Conservation (phyloP, 1,284 basidiomycete genomes). For the Bjerkandera adusta region DNA sequence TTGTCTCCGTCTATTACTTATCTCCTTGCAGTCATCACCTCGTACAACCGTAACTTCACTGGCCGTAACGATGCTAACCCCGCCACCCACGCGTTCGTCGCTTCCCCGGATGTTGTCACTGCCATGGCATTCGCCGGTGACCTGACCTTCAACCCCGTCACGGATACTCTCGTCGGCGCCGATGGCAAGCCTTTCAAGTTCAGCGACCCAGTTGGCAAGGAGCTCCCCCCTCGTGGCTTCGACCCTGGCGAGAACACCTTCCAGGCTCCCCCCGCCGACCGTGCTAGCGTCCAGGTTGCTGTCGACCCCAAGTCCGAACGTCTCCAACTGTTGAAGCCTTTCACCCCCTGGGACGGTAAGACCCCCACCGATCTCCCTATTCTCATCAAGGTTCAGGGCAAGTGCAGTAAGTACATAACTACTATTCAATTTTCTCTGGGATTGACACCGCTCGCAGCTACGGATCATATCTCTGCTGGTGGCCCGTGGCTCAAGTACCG, state of each 20-base stretch:
- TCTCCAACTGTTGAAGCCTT: slow-evolving; percentile 92
- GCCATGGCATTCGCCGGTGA: slow-evolving; percentile 95
- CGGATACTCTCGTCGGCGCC: slow-evolving; percentile 84
- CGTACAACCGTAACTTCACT: slow-evolving; percentile 99
- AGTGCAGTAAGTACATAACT: slow-evolving; percentile 77
- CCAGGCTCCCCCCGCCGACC: slow-evolving; percentile 91
- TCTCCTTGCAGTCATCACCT: slow-evolving; percentile 78
- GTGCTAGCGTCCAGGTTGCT: slow-evolving; percentile 81
- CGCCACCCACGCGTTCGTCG: slow-evolving; percentile 97
- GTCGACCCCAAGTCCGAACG: slow-evolving; percentile 91
- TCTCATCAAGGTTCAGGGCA: slow-evolving; percentile 98
- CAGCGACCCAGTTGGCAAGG: slow-evolving; percentile 83
- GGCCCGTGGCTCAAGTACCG: slow-evolving; percentile 99
- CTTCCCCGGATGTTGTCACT: slow-evolving; percentile 97
- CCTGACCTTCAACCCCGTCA: slow-evolving; percentile 96
- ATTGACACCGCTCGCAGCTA: slow-evolving; percentile 34
- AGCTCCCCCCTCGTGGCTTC: slow-evolving; percentile 94
- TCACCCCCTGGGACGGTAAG: slow-evolving; percentile 93
- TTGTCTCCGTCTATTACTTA: slow-evolving; percentile 8
- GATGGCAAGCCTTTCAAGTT: slow-evolving; percentile 99
- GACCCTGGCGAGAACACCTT: slow-evolving; percentile 97
- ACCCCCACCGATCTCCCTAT: slow-evolving; percentile 87
- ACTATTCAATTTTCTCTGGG: slow-evolving; percentile 7
- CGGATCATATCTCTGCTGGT: slow-evolving; percentile 91
- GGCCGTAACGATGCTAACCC: slow-evolving; percentile 99